Base-by-base conservation (phyloP, 1,284 basidiomycete species). In the Moesziomyces antarcticus region DNA sequence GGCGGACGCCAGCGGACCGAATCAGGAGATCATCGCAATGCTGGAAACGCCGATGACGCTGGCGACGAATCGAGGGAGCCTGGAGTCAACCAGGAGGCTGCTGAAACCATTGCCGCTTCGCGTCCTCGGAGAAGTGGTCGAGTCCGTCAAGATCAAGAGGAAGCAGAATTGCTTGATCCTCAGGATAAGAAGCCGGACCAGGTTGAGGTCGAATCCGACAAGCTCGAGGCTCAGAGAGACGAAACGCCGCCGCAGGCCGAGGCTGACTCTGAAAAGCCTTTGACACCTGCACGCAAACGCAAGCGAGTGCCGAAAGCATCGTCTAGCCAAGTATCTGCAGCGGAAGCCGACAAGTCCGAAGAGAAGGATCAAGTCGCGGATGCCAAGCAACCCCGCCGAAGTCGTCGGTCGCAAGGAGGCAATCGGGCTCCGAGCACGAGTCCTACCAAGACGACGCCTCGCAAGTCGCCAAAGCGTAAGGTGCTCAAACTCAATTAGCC, bases 391-490 rank as follows among this genome's bases (percentile, higher is more conserved):
- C 48, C 59, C 33, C 69, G 63, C n/a, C 63, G 63, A 16, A 66
- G 69, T 44, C 51, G 69, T 48, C 55, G 69, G 41, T 64, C 69
- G 10, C 59, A 54, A 18, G 56, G 56, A 21, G 56, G 52, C 16
- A 37, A 48, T 4, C 41, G 16, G n/a, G 50, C 55, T 18, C 51
- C 52, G 44, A 63, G 54, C 20, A 42, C 33, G 3, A 67, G 63
- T 21, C 52, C 59, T 3, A 49, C 46, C 53, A 72, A 56, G 56
- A 35, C 56, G 7, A 55, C 44, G 25, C 51, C 58, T 41, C 56
- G 63, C 50, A 72, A 72, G 35, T 55, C 63, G n/a, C 24, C 41
- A 3, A 64, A 60, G 54, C 57, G 62, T 50, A 72, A 72, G 40
- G 51, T 61, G 5, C 21, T 72, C 37, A 72, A 72, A 56, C 53